Evolutionary conservation across 1,284 basidiomycete genomes (phyloP).

Genomic region (Agroathelia rolfsii): DNA sequence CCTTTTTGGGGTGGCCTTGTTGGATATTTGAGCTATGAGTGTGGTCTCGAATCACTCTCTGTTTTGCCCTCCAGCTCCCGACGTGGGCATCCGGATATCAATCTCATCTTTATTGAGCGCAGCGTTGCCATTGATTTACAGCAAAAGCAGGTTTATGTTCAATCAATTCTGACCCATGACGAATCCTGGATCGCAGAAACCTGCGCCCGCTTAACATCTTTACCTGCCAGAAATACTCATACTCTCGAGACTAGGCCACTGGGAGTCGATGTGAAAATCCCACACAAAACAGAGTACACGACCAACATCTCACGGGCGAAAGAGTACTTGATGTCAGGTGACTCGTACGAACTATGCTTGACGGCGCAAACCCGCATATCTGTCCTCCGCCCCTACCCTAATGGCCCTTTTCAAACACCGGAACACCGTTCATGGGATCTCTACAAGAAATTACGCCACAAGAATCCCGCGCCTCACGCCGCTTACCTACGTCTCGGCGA

Average conservation of each 20-base stretch:
- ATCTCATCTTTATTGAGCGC: conserved; percentile 64
- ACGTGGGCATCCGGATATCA: conserved; percentile 58
- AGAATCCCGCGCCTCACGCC: conserved; percentile 89
- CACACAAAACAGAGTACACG: conserved; percentile 56
- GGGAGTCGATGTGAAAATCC: conserved; percentile 31
- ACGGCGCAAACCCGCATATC: conserved; percentile 67
- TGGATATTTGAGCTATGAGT: conserved; percentile 66
- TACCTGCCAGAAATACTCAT: conserved; percentile 7
- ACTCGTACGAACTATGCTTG: conserved; percentile 95
- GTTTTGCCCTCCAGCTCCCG: conserved; percentile 23
- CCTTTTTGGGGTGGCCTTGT: conserved; percentile 77
- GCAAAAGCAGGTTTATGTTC: conserved; percentile 42
- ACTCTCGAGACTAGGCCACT: conserved; percentile 16
- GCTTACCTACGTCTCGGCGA: conserved; percentile 70
- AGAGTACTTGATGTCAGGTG: conserved; percentile 71
- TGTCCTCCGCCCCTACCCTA: conserved; percentile 22
- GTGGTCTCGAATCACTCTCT: conserved; percentile 49
- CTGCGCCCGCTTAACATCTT: conserved; percentile 16
- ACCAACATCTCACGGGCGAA: conserved; percentile 66
- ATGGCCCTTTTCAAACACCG: conserved; percentile 19
- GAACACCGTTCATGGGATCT: conserved; percentile 57
- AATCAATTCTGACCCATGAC: conserved; percentile 54
- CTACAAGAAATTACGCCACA: conserved; percentile 60
- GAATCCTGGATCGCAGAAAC: conserved; percentile 44
- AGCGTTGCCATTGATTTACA: conserved; percentile 58